Base-by-base conservation (phyloP, 176 grass and related monocot genomes). In the Carex parvula region DNA sequence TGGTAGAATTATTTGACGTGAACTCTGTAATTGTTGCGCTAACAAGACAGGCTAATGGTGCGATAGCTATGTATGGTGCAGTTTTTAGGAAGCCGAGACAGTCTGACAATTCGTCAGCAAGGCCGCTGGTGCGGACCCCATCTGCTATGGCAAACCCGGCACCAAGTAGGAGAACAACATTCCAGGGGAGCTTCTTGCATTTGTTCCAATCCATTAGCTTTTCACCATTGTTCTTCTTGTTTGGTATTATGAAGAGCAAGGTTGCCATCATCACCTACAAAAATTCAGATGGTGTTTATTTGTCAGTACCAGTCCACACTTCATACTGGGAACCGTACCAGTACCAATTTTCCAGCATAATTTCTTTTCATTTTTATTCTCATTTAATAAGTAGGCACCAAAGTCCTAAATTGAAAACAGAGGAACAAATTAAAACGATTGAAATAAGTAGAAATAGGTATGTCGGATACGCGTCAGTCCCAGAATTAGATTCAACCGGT, bases 141-240 rank as follows among this genome's bases (percentile, higher is more conserved):
- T 92, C 84, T 2, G 95, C 92, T 33, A 97, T 97, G 11, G 92
- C 95, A 21, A 97, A 97, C 7, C 92, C 95, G 1, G 95, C 95
- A 8, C 95, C 92, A 30, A 97, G 90, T 33, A 97, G 89, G n/a
- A 97, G 90, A 56, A 97, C 82, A 50, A 97, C 94, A 84, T 83
- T 89, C 95, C 95, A 97, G 18, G 83, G 95, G 0, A 94, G 84
- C 85, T 94, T 97, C 90, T 84, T 93, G 91, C 95, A 97, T 87
- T 93, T 97, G 90, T 90, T 89, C 92, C 92, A 94, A 88, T 97
- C 95, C 95, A 97, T 97, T 48, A 97, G 85, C 80, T 91, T 97
- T 87, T 97, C 92, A 0, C 92, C 92, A 7, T 79, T 58, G 0
- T 65, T 91, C 64, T 94, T 91, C 60, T 89, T 60, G 67, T 79